Evolutionary conservation across 305 asterid genomes (phyloP).

Genomic region (Rubia balearica): DNA sequence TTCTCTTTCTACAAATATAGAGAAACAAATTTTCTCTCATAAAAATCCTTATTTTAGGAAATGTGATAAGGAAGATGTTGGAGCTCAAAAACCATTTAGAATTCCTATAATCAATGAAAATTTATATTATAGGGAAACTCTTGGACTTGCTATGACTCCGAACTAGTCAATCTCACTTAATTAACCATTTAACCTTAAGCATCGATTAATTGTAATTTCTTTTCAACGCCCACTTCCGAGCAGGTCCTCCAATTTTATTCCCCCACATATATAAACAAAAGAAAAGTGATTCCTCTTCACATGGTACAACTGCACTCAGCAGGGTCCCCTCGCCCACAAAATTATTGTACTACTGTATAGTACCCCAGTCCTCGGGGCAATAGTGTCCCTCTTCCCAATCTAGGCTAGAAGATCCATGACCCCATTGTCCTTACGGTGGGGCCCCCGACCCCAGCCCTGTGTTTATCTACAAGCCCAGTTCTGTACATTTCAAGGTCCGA

Average conservation of each 20-base stretch:
- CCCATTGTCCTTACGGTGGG: not conserved
- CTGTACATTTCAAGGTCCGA: not conserved
- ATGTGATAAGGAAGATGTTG: no score
- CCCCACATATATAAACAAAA: not conserved
- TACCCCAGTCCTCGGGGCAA: conserved; percentile 1
- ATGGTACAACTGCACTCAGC: conserved; percentile 28
- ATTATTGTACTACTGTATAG: not conserved
- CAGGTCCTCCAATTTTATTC: not conserved
- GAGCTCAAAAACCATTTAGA: no score
- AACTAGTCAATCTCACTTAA: no score
- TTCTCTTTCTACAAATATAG: no score
- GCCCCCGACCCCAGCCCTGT: not conserved
- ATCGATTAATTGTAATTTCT: no score
- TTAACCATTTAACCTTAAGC: no score
- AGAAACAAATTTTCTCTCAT: no score
- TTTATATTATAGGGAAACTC: no score
- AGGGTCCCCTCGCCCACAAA: not conserved
- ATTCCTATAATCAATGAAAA: no score
- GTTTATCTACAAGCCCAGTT: not conserved
- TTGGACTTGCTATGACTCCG: no score
- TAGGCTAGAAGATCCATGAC: not conserved
- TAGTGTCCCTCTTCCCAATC: conserved; percentile 8
- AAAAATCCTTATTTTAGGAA: no score
- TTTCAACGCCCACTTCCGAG: no score
- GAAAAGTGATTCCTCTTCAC: conserved; percentile 25